A percentile compares a stretch with the other conserved stretches of the same genome.
Evolutionary conservation across 768 basidiomycete genomes (phyloP).

Genomic region (Guyanaporus albipodus): DNA sequence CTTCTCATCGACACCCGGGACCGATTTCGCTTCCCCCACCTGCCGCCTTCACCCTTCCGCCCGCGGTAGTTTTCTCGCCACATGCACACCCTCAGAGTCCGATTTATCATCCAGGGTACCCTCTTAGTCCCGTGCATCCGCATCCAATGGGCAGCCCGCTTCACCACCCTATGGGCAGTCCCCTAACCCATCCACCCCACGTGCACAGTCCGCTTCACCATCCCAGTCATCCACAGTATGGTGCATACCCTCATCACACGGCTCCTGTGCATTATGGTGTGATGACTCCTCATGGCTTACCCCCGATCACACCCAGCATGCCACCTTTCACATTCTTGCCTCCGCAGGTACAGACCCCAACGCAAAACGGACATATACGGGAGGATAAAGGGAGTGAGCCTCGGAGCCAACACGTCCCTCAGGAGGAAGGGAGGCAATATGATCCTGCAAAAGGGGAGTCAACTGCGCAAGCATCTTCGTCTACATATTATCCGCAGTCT

Average conservation of each 20-base stretch:
- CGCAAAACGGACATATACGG: conserved; percentile 16
- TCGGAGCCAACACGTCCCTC: neutral
- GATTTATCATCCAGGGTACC: conserved; percentile 35
- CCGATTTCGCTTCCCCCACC: conserved; percentile 67
- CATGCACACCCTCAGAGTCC: conserved; percentile 37
- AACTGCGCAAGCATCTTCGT: conserved; percentile 5
- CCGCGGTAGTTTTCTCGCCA: conserved; percentile 31
- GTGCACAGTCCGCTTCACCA: conserved; percentile 32
- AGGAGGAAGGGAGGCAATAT: conserved; percentile 5
- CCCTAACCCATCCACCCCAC: conserved; percentile 30
- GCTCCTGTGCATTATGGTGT: conserved; percentile 29
- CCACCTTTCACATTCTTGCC: conserved; percentile 86
- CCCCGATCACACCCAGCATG: conserved; percentile 96
- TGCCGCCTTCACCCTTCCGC: conserved; percentile 42
- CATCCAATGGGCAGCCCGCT: conserved; percentile 34
- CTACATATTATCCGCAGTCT: conserved; percentile 10
- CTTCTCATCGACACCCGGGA: conserved; percentile 58
- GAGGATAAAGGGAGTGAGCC: conserved; percentile 4
- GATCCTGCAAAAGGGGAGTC: conserved; percentile 7
- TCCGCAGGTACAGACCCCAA: conserved; percentile 34
- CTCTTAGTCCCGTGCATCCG: conserved; percentile 27
- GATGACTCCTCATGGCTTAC: conserved; percentile 77
- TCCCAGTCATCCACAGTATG: conserved; percentile 28
- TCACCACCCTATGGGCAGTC: conserved; percentile 37
- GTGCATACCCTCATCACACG: conserved; percentile 22